A percentile compares a stretch with the other conserved stretches of the same genome.
phyloP scores from a whole-genome alignment of 768 basidiomycete genomes.

The Xerocomus potaroensis region DNA sequence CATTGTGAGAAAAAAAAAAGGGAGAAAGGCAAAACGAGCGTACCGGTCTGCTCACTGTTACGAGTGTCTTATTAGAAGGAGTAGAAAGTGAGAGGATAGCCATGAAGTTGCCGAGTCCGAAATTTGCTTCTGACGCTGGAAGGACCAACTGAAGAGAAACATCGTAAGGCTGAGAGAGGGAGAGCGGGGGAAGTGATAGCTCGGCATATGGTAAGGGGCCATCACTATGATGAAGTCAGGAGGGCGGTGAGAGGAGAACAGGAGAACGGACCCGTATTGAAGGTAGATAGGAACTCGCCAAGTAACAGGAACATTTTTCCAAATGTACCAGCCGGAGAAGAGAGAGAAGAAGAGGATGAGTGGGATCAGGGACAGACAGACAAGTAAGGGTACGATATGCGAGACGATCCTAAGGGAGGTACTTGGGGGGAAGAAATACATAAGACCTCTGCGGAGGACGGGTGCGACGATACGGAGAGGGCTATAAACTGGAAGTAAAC shows the following conservation, averaged over 20 bases:
- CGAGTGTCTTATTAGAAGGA: conserved; percentile 58
- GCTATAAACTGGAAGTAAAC: conserved; percentile 3
- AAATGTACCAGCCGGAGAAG: conserved; percentile 69
- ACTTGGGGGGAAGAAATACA: conserved; percentile 8
- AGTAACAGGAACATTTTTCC: conserved; percentile 63
- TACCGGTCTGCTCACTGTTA: conserved; percentile 61
- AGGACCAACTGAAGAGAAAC: conserved; percentile 62
- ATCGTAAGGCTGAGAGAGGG: conserved; percentile 67
- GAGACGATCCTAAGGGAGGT: conserved; percentile 41
- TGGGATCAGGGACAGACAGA: conserved; percentile 61
- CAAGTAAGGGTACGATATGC: conserved; percentile 59
- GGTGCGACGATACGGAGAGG: conserved; percentile 5
- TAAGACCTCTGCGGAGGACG: conserved; percentile 1
- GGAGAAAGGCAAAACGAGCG: conserved; percentile 24
- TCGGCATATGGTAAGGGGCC: conserved; percentile 61
- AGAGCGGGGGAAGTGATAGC: conserved; percentile 45
- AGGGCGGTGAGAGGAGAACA: neutral
- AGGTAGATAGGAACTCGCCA: conserved; percentile 70
- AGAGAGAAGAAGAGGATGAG: conserved; percentile 56
- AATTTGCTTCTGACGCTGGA: conserved; percentile 63
- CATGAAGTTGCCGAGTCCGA: conserved; percentile 85
- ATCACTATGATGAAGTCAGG: conserved; percentile 43
- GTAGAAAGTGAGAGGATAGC: conserved; percentile 56
- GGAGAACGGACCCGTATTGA: conserved; percentile 68
- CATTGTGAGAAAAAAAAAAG: conserved; percentile 8